Evolutionary conservation across 768 basidiomycete species (phyloP).

Genomic region (Russula griseocarnosa): DNA sequence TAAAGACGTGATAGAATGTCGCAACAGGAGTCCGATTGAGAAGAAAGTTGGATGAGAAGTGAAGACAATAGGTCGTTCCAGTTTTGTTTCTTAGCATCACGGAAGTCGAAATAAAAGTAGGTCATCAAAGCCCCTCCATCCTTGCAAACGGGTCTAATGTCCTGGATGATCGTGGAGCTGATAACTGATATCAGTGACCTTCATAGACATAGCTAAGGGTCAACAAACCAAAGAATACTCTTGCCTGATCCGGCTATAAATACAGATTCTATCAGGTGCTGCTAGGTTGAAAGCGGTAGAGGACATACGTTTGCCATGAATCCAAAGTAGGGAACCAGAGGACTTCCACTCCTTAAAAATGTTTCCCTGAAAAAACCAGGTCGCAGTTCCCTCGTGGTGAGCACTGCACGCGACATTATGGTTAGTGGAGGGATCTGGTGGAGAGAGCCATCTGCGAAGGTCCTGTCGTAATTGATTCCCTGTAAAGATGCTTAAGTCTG

Average conservation of each 20-base stretch:
- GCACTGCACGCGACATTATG: not conserved
- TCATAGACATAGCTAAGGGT: not conserved
- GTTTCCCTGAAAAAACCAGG: not conserved
- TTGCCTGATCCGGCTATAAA: not conserved
- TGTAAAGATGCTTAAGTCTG: not conserved
- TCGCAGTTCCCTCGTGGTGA: not conserved
- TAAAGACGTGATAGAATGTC: not conserved
- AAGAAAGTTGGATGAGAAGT: not conserved
- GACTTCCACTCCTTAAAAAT: not conserved
- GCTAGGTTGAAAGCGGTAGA: not conserved
- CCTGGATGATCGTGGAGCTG: not conserved
- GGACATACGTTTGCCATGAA: not conserved
- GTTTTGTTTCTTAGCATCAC: not conserved
- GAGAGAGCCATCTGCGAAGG: not conserved
- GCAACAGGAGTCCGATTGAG: not conserved
- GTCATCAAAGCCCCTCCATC: not conserved
- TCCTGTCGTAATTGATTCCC: not conserved
- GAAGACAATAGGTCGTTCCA: not conserved
- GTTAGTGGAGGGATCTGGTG: slow-evolving; percentile 3
- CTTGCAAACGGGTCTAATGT: not conserved
- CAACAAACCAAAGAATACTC: not conserved
- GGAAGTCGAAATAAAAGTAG: slow-evolving; percentile 1
- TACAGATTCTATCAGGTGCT: not conserved
- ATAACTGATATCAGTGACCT: not conserved
- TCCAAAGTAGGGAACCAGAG: not conserved